Conservation (phyloP, 2,329 filamentous ascomycete genomes). For the Penicillium psychrosexuale region DNA sequence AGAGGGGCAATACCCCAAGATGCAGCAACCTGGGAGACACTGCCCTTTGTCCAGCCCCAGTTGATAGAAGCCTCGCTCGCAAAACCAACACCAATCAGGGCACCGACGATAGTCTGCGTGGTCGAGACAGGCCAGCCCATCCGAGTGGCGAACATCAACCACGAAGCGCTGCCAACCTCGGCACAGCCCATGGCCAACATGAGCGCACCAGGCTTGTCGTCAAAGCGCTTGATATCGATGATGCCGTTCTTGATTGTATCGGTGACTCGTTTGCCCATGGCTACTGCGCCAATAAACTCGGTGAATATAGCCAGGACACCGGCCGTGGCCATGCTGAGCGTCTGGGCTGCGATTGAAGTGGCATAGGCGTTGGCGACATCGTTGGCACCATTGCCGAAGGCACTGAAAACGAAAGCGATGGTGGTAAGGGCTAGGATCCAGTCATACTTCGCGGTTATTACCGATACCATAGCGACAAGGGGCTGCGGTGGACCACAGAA, state of each 20-base stretch:
- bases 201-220: constrained; percentile 33
- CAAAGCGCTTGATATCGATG: constrained; percentile 40
- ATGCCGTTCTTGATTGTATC: constrained; percentile 46
- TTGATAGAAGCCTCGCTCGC: constrained; percentile 21
- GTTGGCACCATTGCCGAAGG: constrained; percentile 31
- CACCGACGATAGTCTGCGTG: constrained; percentile 42
- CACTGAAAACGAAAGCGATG: constrained; percentile 30
- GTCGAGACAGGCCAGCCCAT: constrained; percentile 44
- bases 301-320: constrained; percentile 50
- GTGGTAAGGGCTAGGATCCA: constrained; percentile 31
- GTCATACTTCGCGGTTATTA: constrained; percentile 28
- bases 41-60: constrained; percentile 42
- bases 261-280: constrained; percentile 48
- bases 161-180: constrained; percentile 36
- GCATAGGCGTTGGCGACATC: constrained; percentile 58
- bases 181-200: constrained; percentile 42
- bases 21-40: constrained; percentile 48
- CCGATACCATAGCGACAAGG: constrained; percentile 19
- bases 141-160: constrained; percentile 37
- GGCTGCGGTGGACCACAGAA: background rate
- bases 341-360: constrained; percentile 51
- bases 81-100: constrained; percentile 32
- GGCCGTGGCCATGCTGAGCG: constrained; percentile 53
- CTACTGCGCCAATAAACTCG: constrained; percentile 54
- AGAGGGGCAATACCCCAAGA: constrained; percentile 51